Conservation (phyloP, 2,329 filamentous ascomycete genomes). For the Teratosphaeria epicoccoides region DNA sequence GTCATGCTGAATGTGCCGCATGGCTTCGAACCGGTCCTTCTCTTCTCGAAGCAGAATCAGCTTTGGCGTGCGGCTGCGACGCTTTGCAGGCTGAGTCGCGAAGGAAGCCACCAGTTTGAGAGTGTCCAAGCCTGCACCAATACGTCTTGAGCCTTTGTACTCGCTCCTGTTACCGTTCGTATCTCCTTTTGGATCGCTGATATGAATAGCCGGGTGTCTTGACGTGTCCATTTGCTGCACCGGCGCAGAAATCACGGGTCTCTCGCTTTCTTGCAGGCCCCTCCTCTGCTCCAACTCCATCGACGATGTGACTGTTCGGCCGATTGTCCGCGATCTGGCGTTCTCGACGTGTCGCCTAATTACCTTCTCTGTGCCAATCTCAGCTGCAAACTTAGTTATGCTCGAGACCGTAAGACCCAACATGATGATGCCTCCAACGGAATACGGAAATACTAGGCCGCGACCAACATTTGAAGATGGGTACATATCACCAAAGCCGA, state of each 20-base stretch:
- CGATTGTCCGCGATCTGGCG: conserved; percentile 43
- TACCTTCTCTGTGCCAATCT: conserved; percentile 53
- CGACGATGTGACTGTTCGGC: conserved; percentile 43
- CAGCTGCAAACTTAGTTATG: conserved; percentile 56
- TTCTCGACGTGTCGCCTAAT: conserved; percentile 48
- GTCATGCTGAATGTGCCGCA: conserved; percentile 66
- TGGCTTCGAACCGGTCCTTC: conserved; percentile 29
- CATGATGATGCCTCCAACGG: conserved; percentile 72
- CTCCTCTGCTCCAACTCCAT: conserved; percentile 31
- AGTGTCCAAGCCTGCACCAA: conserved; percentile 4
- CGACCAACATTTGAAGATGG: conserved; percentile 47
- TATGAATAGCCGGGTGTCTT: conserved; percentile 5
- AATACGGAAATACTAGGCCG: conserved; percentile 70
- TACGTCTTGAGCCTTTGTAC: background rate
- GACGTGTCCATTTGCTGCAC: conserved; percentile 1
- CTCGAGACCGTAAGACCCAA: conserved; percentile 74
- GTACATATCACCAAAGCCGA: conserved; percentile 55
- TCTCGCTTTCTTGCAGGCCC: background rate
- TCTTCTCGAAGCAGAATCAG: conserved; percentile 47
- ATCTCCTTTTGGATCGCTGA: conserved; percentile 2
- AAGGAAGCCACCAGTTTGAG: conserved; percentile 13
- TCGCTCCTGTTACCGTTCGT: background rate
- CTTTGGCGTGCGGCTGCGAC: conserved; percentile 29
- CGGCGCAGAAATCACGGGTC: conserved; percentile 11
- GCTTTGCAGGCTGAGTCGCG: conserved; percentile 6